Percentiles rank a stretch among this genome's conserved stretches.
Evolutionary conservation across 2,329 filamentous ascomycete genomes (phyloP).

Genomic region (Monilinia aucupariae): DNA sequence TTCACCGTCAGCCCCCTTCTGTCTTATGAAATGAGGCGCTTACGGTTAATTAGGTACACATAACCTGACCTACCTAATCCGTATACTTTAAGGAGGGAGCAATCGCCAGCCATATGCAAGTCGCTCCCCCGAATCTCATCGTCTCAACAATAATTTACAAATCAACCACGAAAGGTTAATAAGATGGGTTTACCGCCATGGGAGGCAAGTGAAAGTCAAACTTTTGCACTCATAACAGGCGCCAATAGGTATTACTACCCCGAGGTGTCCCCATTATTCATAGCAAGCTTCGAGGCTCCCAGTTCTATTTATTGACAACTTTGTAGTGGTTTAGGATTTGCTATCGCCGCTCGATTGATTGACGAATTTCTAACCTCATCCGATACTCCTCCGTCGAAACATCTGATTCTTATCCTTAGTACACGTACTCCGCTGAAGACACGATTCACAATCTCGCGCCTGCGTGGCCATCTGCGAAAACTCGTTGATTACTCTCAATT

Average conservation of each 20-base stretch:
- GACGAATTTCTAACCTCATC: conserved; percentile 77
- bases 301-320: conserved; percentile 31
- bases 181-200: conserved; percentile 35
- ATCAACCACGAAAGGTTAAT: neutral
- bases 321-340: conserved; percentile 76
- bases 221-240: conserved; percentile 71
- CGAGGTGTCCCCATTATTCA: neutral
- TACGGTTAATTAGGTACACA: neutral
- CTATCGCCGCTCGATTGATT: conserved; percentile 76
- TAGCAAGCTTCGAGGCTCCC: neutral
- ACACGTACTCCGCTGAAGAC: conserved; percentile 74
- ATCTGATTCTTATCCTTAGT: conserved; percentile 75
- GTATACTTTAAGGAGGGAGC: neutral
- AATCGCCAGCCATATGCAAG: neutral
- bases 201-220: conserved; percentile 40
- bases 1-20: neutral
- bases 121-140: neutral
- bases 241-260: conserved; percentile 68
- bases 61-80: neutral
- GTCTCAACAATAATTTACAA: neutral
- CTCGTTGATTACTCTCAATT: conserved; percentile 41
- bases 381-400: conserved; percentile 58
- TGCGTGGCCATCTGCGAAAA: conserved; percentile 57
- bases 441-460: conserved; percentile 59
- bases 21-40: conserved; percentile 3